Percentiles rank a stretch among this genome's conserved stretches.
Evolutionary conservation across 805 yeast genomes (phyloP).

Genomic region (Yarrowia sp.): DNA sequence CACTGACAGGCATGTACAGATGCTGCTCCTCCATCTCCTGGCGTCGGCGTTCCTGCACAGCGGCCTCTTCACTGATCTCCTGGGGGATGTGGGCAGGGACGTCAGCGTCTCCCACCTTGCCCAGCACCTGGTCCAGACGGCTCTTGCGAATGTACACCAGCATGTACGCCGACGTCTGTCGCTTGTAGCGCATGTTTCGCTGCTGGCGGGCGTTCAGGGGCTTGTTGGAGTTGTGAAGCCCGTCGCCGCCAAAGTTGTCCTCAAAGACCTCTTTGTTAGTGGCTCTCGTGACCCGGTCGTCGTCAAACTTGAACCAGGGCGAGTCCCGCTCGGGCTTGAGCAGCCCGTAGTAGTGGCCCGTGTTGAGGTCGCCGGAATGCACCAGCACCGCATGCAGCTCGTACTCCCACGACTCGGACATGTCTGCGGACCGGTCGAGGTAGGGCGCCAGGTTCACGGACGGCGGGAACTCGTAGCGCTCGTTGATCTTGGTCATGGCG

Average conservation of each 20-base stretch:
- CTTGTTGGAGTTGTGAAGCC: conserved; percentile 43
- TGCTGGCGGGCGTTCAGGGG: conserved; percentile 25
- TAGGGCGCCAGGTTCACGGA: conserved; percentile 80
- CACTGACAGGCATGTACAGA: conserved; percentile 62
- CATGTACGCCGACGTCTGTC: conserved; percentile 97
- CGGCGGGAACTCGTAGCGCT: conserved; percentile 87
- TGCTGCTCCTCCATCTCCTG: conserved; percentile 77
- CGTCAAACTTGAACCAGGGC: conserved; percentile 92
- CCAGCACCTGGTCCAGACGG: conserved; percentile 63
- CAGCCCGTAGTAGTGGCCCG: conserved; percentile 96
- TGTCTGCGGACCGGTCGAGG: conserved; percentile 61
- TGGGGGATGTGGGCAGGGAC: conserved; percentile 73
- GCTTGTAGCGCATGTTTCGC: conserved; percentile 54
- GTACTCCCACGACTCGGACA: conserved; percentile 72
- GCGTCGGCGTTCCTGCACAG: conserved; percentile 59
- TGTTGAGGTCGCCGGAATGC: conserved; percentile 93
- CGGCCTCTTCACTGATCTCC: conserved; percentile 68
- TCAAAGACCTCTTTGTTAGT: conserved; percentile 85
- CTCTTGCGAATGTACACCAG: conserved; percentile 84
- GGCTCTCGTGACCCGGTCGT: conserved; percentile 90
- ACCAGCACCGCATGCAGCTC: conserved; percentile 92
- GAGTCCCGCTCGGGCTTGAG: conserved; percentile 76
- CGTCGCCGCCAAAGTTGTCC: conserved; percentile 87
- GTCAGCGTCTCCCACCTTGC: conserved; percentile 60
- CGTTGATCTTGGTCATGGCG: conserved; percentile 88